Base-by-base conservation (phyloP, 768 basidiomycete genomes). In the Leucosporidium creatinivorum region DNA sequence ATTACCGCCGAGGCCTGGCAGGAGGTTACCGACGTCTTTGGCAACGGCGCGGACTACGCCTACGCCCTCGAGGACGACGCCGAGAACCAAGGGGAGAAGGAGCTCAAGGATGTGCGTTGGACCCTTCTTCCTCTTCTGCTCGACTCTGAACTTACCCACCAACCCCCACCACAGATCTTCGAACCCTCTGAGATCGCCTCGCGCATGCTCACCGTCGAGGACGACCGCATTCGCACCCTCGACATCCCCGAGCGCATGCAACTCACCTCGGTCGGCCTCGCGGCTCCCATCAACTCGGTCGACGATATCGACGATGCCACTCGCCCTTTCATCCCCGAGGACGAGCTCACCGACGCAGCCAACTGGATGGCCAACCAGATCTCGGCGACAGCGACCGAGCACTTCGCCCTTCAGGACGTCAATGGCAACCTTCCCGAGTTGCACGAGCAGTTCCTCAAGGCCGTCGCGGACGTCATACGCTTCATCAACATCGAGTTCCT, bases 131-230 rank as follows among this genome's bases (percentile, higher is more conserved):
- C 9, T 25, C 9, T 18, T 9, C n/a, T 39, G 9, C 36, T 21
- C 1, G 33, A 23, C 36, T 19, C 8, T 6, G 17, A 19, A 39
- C 23, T 33, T 58, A 23, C 36, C 57, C 21, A 21, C 30, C 44
- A 25, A 1, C 13, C 39, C 74, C 48, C 73, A 72, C 47, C 59
- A 18, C 73, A 98, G 93, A 91, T 98, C 68, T 99, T 98, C 73
- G 96, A 99, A 76, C 96, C 96, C 0, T 89, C 93, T 17, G 93
- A 97, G 80, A 98, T 99, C 76, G 86, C 85, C 61, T 87, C 87
- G 68, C 85, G 89, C 50, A 82, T 91, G 81, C 81, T 98, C 33
- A 94, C 92, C 4, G 91, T 93, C 70, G 91, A 91, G 66, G 96
- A 99, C 78, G 90, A 94, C 74, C 81, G 91, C 56, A 93, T 99